Evolutionary conservation across 2,329 filamentous ascomycete genomes (phyloP), one percentile per base, ranked within the genome.

Genomic region (Ascochyta fabae): DNA sequence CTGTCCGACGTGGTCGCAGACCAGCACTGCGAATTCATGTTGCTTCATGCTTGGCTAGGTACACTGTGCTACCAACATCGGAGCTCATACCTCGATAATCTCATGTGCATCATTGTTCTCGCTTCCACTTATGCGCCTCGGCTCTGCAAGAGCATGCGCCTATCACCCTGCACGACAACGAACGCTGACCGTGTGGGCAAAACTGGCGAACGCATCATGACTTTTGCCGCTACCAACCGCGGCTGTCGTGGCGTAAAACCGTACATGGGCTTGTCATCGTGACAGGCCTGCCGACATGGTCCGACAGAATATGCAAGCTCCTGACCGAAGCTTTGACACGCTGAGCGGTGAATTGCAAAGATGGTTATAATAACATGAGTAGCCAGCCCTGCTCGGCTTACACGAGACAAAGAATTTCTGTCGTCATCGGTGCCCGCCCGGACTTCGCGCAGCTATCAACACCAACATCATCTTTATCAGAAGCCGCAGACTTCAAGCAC

Each of bases 361-460:
- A 26, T 52, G 26, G 9, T 19, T 19, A 48, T 44, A 48, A 3
- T 52, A 47, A 47, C 33, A 29, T 33, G 36, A 38, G 42, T 39
- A 47, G 38, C 19, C 33, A 47, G 38, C 19, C 33, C 48, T 36
- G 47, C 31, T 43, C 41, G 38, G 22, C 41, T 42, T n/a, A 26
- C 29, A 41, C 36, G n/a, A 16, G 36, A 51, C 47, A 56, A 51
- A 47, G 29, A 40, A 10, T 36, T 31, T 54, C 47, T 59, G 56
- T 60, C 56, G 54, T 66, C 60, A 60, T 61, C 53, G 44, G 33
- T 23, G 33, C 42, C 42, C 57, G 46, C 19, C 19, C 19, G 8
- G 53, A 38, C 35, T 45, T 46, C 38, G 47, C 61, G 56, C 56
- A 59, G 57, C 48, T 59, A 67, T 62, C 61, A 64, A 59, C 45